Percentiles rank a stretch among this genome's conserved stretches.
These are phyloP conservation scores for Termitomyces sp. DNA, from an alignment of 768 basidiomycete genomes.

Conservation along the genomic window DNA sequence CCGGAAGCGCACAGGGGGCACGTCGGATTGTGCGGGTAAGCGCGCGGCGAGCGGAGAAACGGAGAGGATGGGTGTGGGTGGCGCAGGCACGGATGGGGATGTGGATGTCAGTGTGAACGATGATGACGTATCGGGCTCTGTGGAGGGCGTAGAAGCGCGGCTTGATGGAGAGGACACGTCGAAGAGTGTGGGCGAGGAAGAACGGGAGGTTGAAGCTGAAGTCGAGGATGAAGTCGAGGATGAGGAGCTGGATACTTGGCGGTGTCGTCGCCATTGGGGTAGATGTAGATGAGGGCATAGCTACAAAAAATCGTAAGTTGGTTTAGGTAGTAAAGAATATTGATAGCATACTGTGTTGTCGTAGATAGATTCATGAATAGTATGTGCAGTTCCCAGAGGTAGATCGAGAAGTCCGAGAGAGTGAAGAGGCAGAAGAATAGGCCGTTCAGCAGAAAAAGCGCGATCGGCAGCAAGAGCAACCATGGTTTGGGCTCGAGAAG, in stretches of 20 bases:
- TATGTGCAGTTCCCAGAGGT: conserved; percentile 1
- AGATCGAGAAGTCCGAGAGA: conserved; percentile 38
- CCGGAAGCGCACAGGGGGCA: conserved; percentile 10
- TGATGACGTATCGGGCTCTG: background rate
- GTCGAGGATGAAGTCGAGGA: conserved; percentile 29
- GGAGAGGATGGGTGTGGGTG: conserved; percentile 33
- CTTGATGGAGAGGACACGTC: conserved; percentile 10
- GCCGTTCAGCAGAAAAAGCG: conserved; percentile 27
- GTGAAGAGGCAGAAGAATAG: conserved; percentile 51
- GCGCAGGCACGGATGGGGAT: background rate
- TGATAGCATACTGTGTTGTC: conserved; percentile 14
- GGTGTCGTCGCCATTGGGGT: conserved; percentile 18
- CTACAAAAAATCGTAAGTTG: conserved; percentile 9
- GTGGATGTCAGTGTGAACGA: background rate
- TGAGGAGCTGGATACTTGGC: conserved; percentile 35
- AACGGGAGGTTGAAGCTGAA: conserved; percentile 27
- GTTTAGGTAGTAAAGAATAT: background rate
- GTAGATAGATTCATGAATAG: conserved; percentile 15
- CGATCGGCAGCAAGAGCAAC: conserved; percentile 4
- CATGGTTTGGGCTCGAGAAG: conserved; percentile 8
- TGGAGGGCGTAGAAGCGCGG: background rate
- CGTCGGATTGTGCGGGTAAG: conserved; percentile 15
- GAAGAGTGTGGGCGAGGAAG: conserved; percentile 29
- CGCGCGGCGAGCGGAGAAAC: conserved; percentile 19
- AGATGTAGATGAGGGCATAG: conserved; percentile 17